Base-by-base conservation (phyloP, 495 filamentous ascomycete species). In the Annulohypoxylon maeteangense region DNA sequence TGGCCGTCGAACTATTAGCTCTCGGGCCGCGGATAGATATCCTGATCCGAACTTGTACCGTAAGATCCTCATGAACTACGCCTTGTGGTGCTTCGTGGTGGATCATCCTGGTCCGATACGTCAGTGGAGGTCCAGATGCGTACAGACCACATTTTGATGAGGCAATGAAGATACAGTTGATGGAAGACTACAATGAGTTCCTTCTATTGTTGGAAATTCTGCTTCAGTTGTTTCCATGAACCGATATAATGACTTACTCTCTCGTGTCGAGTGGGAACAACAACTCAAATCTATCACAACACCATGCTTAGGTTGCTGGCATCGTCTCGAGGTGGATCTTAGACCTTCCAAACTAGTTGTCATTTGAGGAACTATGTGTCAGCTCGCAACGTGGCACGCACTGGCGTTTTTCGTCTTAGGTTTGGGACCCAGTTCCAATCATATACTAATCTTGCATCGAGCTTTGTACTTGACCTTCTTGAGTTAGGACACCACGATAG, bases 311-410 rank as follows among this genome's bases (percentile, higher is more conserved):
- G 38, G 12, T 20, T 29, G 58, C 48, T 58, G 38, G 50, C 57
- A 62, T 68, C 29, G 27, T 12, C 57, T 38, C 18, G 5, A 47
- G 42, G 65, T 62, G 57, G 57, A 61, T 18, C 56, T 25, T 16
- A 16, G 10, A 25, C 16, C n/a, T 4, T 55, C 22, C 14, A 25
- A 55, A 55, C 44, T 67, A 61, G 18, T 25, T 40, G 20, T 44
- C 34, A 64, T 47, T 56, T 48, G 59, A 59, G 58, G 59, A 67
- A 59, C 51, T 50, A 55, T 31, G 57, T 67, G 63, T 67, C 65
- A 68, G 45, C 59, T 48, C 44, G 59, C 44, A 62, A 64, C 59
- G 54, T 68, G 69, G 69, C 69, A 56, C 31, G 10, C 25, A 50
- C 27, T 58, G 64, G 53, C 38, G 12, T 36, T 38, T 44, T 55